phyloP scores from a whole-genome alignment of 2,329 filamentous ascomycete genomes.

The Pseudofabraea citricarpa region DNA sequence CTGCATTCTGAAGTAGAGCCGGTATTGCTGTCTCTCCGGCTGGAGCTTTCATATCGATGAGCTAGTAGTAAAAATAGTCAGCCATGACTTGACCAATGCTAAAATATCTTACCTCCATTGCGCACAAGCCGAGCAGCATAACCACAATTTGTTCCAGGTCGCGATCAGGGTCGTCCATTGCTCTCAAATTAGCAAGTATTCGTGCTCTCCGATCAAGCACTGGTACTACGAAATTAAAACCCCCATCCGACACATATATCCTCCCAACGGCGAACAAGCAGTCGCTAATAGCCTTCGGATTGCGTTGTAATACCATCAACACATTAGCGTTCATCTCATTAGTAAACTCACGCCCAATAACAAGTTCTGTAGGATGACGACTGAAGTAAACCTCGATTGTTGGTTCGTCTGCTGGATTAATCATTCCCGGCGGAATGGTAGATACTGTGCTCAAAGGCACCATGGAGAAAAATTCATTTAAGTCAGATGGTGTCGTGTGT shows the following conservation, averaged over 20 bases:
- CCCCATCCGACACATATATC: constrained; percentile 19
- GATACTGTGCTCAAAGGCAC: constrained; percentile 5
- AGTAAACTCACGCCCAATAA: constrained; percentile 27
- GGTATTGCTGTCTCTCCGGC: constrained; percentile 18
- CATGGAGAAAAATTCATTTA: constrained; percentile 2
- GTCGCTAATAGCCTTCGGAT: constrained; percentile 24
- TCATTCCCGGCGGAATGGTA: constrained; percentile 21
- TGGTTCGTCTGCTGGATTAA: constrained; percentile 21
- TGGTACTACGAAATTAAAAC: constrained; percentile 11
- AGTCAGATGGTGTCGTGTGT: neutral
- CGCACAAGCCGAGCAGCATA: constrained; percentile 24
- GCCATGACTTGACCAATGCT: no score
- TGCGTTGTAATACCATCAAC: constrained; percentile 24
- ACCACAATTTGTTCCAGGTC: constrained; percentile 25
- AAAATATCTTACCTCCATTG: constrained; percentile 22
- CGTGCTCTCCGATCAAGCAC: constrained; percentile 24
- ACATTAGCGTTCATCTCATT: constrained; percentile 29
- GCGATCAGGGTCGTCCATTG: constrained; percentile 15
- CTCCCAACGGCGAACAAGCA: constrained; percentile 26
- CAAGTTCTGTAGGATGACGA: constrained; percentile 25
- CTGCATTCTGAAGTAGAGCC: constrained; percentile 18
- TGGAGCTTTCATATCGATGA: constrained; percentile 5
- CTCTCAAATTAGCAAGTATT: constrained; percentile 23
- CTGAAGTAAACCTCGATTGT: constrained; percentile 27
- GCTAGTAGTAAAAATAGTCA: no score